Percentiles rank a stretch among this genome's conserved stretches.
phyloP scores from a whole-genome alignment of 225 moss, liverwort and hornwort genomes.

The Ulota crispa region DNA sequence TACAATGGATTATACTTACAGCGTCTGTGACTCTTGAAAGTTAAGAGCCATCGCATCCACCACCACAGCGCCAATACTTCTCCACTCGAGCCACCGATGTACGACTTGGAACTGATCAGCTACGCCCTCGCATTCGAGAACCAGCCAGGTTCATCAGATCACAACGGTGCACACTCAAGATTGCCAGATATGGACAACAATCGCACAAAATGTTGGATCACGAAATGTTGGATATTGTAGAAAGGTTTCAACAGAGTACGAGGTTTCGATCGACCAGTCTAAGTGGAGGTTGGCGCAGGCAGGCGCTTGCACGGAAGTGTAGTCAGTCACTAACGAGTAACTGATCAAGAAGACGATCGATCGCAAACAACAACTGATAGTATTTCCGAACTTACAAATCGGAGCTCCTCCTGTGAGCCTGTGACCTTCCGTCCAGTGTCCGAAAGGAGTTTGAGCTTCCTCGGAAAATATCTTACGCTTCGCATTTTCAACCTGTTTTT shows the following conservation, averaged over 20 bases:
- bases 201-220: background rate
- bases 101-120: background rate
- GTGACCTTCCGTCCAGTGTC: background rate
- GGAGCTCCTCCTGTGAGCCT: background rate
- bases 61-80: background rate
- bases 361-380: background rate
- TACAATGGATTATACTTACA: background rate
- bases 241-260: background rate
- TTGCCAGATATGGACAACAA: background rate
- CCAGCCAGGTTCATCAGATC: background rate
- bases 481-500: no score
- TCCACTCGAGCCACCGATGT: background rate
- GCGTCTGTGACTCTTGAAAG: background rate
- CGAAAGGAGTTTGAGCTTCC: no score
- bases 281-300: background rate
- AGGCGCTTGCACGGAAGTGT: background rate
- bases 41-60: background rate
- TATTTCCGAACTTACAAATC: background rate
- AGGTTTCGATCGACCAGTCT: background rate
- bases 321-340: background rate
- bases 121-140: background rate
- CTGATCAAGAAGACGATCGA: background rate
- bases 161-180: constrained; percentile 6
- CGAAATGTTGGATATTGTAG: background rate
- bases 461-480: no score